Evolutionary conservation across 73 alveolate genomes (phyloP).

Genomic region (Stentor coeruleus): DNA sequence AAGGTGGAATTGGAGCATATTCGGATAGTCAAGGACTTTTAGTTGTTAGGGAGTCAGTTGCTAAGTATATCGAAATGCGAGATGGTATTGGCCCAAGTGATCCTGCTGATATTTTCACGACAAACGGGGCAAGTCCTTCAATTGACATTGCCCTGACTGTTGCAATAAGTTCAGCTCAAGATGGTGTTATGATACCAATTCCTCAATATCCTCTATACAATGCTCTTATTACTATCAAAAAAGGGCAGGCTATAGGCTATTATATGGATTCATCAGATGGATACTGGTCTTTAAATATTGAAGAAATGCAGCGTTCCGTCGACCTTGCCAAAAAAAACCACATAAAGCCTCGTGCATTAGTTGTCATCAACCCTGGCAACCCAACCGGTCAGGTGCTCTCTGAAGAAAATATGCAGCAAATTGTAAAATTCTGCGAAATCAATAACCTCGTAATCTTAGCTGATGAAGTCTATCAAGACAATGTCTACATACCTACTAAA

Average conservation of each 20-base stretch:
- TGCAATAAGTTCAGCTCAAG: conserved; percentile 38
- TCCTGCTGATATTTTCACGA: conserved; percentile 43
- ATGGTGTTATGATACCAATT: conserved; percentile 87
- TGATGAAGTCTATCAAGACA: conserved; percentile 97
- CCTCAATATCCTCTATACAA: conserved; percentile 97
- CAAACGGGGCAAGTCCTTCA: conserved; percentile 69
- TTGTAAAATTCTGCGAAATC: conserved; percentile 51
- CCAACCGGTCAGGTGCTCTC: conserved; percentile 94
- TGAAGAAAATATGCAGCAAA: conserved; percentile 64
- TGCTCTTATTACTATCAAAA: conserved; percentile 77
- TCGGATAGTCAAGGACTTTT: conserved; percentile 45
- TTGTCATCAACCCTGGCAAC: conserved; percentile 96
- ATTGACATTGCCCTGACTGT: conserved; percentile 43
- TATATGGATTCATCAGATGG: conserved; percentile 78
- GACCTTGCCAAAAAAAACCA: conserved; percentile 57
- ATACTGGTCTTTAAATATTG: conserved; percentile 77
- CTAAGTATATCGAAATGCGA: too few relatives aligned
- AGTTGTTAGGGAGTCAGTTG: conserved; percentile 57
- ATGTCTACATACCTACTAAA: conserved; percentile 65
- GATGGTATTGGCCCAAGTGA: conserved; percentile 37
- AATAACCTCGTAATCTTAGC: conserved; percentile 87
- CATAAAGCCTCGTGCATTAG: conserved; percentile 66
- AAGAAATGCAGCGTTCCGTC: conserved; percentile 44
- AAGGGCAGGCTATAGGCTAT: conserved; percentile 80
- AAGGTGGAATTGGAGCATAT: conserved; percentile 61